Evolutionary conservation across 768 basidiomycete species (phyloP), one percentile per base, ranked within the genome.

Genomic region (Amanita fuliginea): DNA sequence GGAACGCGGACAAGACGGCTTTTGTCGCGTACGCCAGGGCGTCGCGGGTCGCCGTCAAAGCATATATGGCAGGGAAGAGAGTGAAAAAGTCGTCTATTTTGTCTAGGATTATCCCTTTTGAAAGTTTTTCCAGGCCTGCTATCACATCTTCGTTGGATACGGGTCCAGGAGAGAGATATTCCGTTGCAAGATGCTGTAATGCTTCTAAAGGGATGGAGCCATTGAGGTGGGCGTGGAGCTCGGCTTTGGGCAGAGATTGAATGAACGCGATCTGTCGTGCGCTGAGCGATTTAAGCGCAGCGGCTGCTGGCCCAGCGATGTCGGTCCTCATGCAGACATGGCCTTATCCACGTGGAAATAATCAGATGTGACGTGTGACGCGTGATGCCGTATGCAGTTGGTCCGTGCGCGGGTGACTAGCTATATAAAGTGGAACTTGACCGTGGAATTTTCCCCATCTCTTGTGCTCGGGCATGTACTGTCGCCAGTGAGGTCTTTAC

Each of bases 401-500:
- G 77, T 75, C 76, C 76, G 76, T 78, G 77, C 77, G 68, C 68
- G 26, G 7, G 5, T 16, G 7, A 1, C 16, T 6, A 6, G n/a
- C 44, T 72, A 74, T 80, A 80, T 72, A 28, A 28, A 28, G 8
- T 3, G 8, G 1, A 28, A 3, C 0, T 8, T 28, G 8, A 28
- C 8, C 22, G 22, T 22, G 22, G 26, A 26, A 26, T 28, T 28
- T 28, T 7, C 70, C 58, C 58, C 58, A 82, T 82, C 82, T 84
- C 83, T 90, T 90, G 86, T 88, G 85, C 85, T 87, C 83, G 86
- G 85, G 85, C 83, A 84, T 80, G 85, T 81, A 86, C 83, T 85
- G 82, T 86, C 83, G 82, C 80, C 81, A 85, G 86, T 89, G 87
- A 90, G 84, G 87, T 90, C 75, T 80, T 73, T 85, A 89, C 86